phyloP scores from a whole-genome alignment of 176 grass and related monocot genomes.

The Juncus inflexus region DNA sequence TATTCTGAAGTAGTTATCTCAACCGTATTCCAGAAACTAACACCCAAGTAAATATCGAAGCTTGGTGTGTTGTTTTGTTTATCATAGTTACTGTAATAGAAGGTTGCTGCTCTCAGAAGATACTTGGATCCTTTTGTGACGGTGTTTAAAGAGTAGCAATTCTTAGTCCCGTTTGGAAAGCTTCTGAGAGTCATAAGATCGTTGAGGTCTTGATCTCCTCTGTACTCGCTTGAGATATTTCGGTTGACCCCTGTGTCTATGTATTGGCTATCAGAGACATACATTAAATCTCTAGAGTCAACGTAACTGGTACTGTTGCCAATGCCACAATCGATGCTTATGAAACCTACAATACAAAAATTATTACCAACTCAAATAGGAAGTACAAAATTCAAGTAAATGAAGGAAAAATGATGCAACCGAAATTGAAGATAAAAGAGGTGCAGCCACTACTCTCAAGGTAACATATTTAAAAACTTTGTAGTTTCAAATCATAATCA shows the following conservation, averaged over 20 bases:
- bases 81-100: constrained; percentile 55
- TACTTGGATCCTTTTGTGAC: constrained; percentile 45
- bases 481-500: background rate
- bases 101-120: constrained; percentile 41
- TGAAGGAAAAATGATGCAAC: no score
- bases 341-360: constrained; percentile 41
- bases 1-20: constrained; percentile 6
- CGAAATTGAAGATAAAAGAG: background rate
- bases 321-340: constrained; percentile 61
- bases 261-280: constrained; percentile 52
- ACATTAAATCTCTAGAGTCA: constrained; percentile 34
- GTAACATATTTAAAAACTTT: background rate
- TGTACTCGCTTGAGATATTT: constrained; percentile 42
- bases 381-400: background rate
- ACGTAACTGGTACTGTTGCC: constrained; percentile 17
- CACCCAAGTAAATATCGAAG: constrained; percentile 54
- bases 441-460: background rate
- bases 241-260: constrained; percentile 35
- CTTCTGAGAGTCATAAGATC: constrained; percentile 24
- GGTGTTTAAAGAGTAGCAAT: constrained; percentile 48
- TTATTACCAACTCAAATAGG: background rate
- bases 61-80: constrained; percentile 26
- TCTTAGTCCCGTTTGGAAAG: constrained; percentile 36
- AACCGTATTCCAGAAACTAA: constrained; percentile 40
- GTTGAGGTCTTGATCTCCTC: background rate